phyloP scores from a whole-genome alignment of 164 flowering plant species.

The Taxillus chinensis region DNA sequence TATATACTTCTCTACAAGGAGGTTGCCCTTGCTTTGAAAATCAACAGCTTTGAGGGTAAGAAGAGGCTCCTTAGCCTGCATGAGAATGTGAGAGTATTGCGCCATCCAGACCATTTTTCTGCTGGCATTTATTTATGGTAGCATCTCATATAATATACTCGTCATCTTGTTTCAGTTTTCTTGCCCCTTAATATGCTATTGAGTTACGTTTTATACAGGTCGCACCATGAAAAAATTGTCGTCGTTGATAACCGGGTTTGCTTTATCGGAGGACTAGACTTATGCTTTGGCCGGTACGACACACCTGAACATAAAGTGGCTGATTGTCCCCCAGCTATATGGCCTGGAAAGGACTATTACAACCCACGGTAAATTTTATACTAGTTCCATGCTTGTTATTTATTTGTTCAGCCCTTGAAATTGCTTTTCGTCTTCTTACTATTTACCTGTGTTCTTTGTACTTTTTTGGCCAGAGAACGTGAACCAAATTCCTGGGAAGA shows the following conservation, averaged over 20 bases:
- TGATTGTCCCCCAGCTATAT: background rate
- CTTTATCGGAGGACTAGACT: conserved; percentile 4
- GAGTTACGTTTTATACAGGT: background rate
- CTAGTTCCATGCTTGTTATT: too few relatives aligned
- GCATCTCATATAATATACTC: background rate
- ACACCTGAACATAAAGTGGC: conserved; percentile 4
- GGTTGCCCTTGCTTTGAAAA: conserved; percentile 7
- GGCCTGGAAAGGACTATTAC: conserved; percentile 8
- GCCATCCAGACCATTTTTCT: conserved; percentile 4
- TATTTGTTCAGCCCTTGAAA: background rate
- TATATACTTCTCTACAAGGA: conserved; percentile 7
- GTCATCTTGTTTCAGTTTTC: background rate
- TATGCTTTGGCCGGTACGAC: conserved; percentile 6
- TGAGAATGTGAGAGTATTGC: conserved; percentile 6
- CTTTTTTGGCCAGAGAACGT: conserved; percentile 1
- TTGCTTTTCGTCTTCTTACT: background rate
- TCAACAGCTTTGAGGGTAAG: conserved; percentile 1
- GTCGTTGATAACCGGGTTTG: conserved; percentile 1
- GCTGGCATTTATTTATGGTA: conserved; percentile 7
- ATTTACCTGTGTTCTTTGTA: background rate
- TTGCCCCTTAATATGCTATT: background rate
- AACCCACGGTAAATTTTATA: conserved; percentile 1
- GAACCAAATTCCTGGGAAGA: conserved; percentile 9
- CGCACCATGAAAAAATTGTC: conserved; percentile 7
- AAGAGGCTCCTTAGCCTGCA: conserved; percentile 2